Conservation (phyloP, 2,329 filamentous ascomycete species). For the Botrytis cinerea region DNA sequence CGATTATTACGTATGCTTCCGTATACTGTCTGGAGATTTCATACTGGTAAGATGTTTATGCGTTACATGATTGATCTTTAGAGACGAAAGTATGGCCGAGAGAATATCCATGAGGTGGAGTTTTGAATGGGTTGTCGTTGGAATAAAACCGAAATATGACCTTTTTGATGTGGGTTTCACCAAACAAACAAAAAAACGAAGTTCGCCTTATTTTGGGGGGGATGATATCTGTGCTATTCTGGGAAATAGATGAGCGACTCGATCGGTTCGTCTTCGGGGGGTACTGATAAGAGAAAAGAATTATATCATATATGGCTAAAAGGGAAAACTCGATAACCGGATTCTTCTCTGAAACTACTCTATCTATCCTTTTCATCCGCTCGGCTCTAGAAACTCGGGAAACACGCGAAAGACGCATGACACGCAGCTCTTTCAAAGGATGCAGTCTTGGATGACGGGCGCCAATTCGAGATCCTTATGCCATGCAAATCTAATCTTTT, state of each 20-base stretch:
- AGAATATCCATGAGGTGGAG: slow-evolving; percentile 19
- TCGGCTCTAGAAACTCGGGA: background rate
- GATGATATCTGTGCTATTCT: slow-evolving; percentile 1
- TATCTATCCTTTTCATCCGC: background rate
- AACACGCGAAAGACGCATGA: background rate
- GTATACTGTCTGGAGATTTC: background rate
- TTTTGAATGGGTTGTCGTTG: slow-evolving; percentile 6
- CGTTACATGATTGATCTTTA: slow-evolving; percentile 5
- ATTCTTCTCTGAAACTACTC: background rate
- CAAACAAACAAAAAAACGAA: background rate
- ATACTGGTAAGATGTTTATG: slow-evolving; percentile 6
- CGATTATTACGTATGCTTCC: slow-evolving; percentile 5
- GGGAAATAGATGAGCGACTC: slow-evolving; percentile 5
- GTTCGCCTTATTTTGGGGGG: slow-evolving; percentile 1
- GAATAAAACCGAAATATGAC: slow-evolving; percentile 21
- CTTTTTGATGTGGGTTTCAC: slow-evolving; percentile 18
- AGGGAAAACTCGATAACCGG: background rate
- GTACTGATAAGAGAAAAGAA: background rate
- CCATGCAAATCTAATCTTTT: slow-evolving; percentile 1
- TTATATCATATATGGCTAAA: background rate
- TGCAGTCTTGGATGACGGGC: slow-evolving; percentile 1
- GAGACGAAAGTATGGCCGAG: slow-evolving; percentile 15
- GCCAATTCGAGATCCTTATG: background rate
- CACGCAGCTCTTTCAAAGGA: background rate
- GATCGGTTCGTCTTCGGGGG: background rate